Base-by-base conservation (phyloP, 495 filamentous ascomycete species). In the Rhizodiscina lignyota region DNA sequence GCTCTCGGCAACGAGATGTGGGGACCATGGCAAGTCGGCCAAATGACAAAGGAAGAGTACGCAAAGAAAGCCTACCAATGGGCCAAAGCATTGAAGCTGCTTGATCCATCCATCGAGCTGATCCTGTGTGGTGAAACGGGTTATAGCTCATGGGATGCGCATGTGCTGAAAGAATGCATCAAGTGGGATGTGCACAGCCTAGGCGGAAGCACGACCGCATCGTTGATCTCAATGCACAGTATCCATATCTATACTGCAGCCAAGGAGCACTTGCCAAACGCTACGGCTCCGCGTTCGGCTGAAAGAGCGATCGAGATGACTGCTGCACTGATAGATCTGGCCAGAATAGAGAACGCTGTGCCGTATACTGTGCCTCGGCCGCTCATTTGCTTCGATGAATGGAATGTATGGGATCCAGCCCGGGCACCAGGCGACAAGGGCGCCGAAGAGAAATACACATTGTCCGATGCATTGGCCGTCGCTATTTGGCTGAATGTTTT, bases 381-480 rank as follows among this genome's bases (percentile, higher is more conserved):
- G 11, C 76, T 62, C 24, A 81, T 86, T 51, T 84, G 79, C 55
- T 84, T 84, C 50, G 80, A 86, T 51, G 79, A 84, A 53, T 84
- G 80, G 79, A 82, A 86, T 53, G 77, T 84, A 10, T 84, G 79
- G 80, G 79, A 84, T 48, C 77, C 77, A 4, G 59, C 66, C 24
- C 68, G 79, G 18, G 79, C 80, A 1, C 74, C 72, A 3, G 78
- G 51, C 16, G 49, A 52, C 11, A 24, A 42, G 18, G 50, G 50
- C 8, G 50, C 50, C 8, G 50, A 53, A 32, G 47, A 53, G 35
- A 47, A 50, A 37, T 52, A 30, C 21, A 83, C 76, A 0, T 66
- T 84, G 12, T 79, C 73, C 1, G 80, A 86, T 50, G 78, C 78
- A 4, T 56, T 83, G 11, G 78, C 78, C 32, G 80, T 84, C 0